Conservation (phyloP, 345 rosid genomes). For the Heritiera fomes region DNA sequence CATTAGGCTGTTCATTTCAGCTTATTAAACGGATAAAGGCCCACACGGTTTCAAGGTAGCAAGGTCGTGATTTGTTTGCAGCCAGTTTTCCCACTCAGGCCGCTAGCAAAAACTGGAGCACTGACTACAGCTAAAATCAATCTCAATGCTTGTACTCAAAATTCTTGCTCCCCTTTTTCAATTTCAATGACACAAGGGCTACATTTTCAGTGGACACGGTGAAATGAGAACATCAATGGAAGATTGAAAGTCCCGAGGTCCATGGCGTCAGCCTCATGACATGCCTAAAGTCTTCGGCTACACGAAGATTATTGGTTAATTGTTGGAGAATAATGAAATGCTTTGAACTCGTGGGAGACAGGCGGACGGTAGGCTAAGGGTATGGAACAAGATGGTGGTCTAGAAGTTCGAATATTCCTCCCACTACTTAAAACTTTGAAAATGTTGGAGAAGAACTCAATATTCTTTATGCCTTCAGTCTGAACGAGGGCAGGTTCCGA, state of each 20-base stretch:
- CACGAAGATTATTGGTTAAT: not conserved
- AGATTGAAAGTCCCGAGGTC: not conserved
- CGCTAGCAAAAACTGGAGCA: not conserved
- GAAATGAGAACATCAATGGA: not conserved
- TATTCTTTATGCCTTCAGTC: not conserved
- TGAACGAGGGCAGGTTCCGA: not conserved
- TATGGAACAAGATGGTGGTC: not conserved
- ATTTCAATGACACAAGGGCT: not conserved
- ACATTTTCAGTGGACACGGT: not conserved
- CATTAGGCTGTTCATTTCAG: not conserved
- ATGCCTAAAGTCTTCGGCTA: not conserved
- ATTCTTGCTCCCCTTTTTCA: not conserved
- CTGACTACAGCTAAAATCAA: conserved; percentile 7
- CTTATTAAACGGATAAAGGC: not conserved
- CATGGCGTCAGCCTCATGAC: not conserved
- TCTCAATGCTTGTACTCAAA: not conserved
- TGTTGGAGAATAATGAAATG: not conserved
- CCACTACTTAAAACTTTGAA: not conserved
- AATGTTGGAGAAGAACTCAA: not conserved
- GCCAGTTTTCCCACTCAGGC: conserved; percentile 6
- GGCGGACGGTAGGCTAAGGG: not conserved
- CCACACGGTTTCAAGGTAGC: conserved; percentile 16
- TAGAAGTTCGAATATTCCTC: not conserved
- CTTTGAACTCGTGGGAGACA: not conserved
- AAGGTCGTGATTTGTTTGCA: not conserved